Evolutionary conservation across 768 basidiomycete species (phyloP), one percentile per base, ranked within the genome.

Genomic region (Naganishia antarctica): DNA sequence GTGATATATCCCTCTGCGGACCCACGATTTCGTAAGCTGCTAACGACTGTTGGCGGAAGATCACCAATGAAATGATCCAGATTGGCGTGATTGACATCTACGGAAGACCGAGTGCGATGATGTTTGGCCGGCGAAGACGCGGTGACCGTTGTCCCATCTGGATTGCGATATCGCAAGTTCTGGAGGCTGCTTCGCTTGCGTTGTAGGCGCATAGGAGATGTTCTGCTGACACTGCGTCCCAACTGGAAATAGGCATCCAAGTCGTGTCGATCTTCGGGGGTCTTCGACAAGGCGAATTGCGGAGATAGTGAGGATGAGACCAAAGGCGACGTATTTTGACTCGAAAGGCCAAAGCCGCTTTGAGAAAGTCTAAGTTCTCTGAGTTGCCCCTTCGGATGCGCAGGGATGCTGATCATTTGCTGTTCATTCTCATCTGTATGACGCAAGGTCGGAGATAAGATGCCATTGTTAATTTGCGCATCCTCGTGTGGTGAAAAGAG

Each of bases 131-230:
- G 53, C 23, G 53, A 57, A 37, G 53, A 57, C 37, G 53, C 53
- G 13, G 40, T 41, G 34, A 57, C 53, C 2, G 53, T 57, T 8
- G 53, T 57, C 23, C 53, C 53, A 25, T 57, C 53, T n/a, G 53
- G 53, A 41, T 57, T 57, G 2, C 53, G 53, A 57, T 57, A 57
- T 34, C 53, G 53, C 32, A 57, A 16, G 53, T 34, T 57, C 28
- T 63, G 62, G 26, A 63, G 34, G 31, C 62, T 63, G 40, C 62
- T 63, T 6, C 62, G 62, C 25, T 63, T 53, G 2, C 62, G 62
- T 25, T 37, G 53, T 37, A 57, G 26, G 15, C 32, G 31, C 37
- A 57, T 41, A 12, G 31, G 53, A 2, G 53, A 23, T 11, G 53
- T 26, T 11, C 18, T 25, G 34, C 23, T 16, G 11, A 16, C 6